Evolutionary conservation across 2,329 filamentous ascomycete genomes (phyloP).

Genomic region (Neocucurbitaria cava): DNA sequence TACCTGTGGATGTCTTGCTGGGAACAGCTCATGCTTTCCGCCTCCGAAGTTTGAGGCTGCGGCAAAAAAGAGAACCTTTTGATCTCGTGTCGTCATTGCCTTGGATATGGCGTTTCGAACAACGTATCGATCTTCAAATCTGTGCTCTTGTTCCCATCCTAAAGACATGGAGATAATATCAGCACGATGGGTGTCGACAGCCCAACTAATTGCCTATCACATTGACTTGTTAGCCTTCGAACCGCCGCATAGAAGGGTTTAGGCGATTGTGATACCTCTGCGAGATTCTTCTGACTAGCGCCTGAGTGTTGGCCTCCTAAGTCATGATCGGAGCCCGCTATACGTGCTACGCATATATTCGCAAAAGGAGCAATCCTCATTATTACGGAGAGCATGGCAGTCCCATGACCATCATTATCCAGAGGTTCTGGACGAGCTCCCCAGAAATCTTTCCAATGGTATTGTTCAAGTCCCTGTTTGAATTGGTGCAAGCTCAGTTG

Average conservation of each 20-base stretch:
- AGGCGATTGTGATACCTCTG: background rate
- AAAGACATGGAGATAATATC: background rate
- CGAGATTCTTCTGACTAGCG: background rate
- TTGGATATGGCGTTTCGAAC: background rate
- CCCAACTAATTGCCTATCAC: background rate
- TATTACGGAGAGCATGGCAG: background rate
- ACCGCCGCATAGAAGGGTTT: background rate
- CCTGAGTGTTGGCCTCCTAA: background rate
- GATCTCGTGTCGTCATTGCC: background rate
- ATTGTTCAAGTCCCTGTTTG: background rate
- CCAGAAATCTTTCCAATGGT: background rate
- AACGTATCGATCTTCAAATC: background rate
- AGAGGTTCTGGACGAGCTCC: background rate
- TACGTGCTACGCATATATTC: background rate
- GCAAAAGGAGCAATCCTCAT: background rate
- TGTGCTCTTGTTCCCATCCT: background rate
- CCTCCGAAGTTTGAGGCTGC: background rate
- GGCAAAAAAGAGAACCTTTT: background rate
- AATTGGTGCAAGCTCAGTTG: background rate
- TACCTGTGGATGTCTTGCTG: background rate
- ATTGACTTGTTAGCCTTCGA: too few species aligned
- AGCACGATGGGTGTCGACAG: background rate
- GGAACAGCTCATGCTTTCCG: background rate
- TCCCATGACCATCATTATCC: background rate
- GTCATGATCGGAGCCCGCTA: background rate